These are phyloP conservation scores for Leucocoprinus birnbaumii DNA, from an alignment of 768 basidiomycete genomes.

Conservation along the genomic window DNA sequence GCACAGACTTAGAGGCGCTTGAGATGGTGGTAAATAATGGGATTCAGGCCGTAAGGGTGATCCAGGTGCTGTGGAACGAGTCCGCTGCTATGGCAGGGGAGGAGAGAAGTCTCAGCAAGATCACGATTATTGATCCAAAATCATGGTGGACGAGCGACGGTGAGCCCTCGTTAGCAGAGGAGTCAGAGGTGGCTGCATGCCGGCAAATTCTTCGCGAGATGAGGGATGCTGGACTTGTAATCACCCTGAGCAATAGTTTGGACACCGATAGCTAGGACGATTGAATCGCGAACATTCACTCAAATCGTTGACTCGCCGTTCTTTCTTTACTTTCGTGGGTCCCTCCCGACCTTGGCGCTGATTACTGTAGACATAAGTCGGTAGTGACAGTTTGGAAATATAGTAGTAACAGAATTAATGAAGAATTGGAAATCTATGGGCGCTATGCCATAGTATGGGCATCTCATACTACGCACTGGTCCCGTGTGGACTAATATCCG, in stretches of 20 bases:
- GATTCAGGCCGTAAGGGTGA: constrained; percentile 6
- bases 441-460: too few relatives aligned
- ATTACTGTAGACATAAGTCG: too few relatives aligned
- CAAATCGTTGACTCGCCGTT: too few relatives aligned
- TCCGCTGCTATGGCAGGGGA: background rate
- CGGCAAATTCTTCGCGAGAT: background rate
- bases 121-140: constrained; percentile 8
- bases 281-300: too few relatives aligned
- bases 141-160: constrained; percentile 8
- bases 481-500: too few relatives aligned
- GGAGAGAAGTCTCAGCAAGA: background rate
- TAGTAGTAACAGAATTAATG: too few relatives aligned
- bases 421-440: too few relatives aligned
- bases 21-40: constrained; percentile 7
- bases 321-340: too few relatives aligned
- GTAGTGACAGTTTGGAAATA: too few relatives aligned
- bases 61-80: constrained; percentile 7
- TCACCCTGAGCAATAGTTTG: background rate
- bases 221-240: background rate
- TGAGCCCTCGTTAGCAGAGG: constrained; percentile 1
- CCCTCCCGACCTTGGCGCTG: too few relatives aligned
- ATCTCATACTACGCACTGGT: too few relatives aligned
- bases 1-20: constrained; percentile 3
- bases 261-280: too few relatives aligned
- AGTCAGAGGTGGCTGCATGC: constrained; percentile 1